phyloP scores from a whole-genome alignment of 805 yeast genomes.

The Metschnikowia drakensbergensis region DNA sequence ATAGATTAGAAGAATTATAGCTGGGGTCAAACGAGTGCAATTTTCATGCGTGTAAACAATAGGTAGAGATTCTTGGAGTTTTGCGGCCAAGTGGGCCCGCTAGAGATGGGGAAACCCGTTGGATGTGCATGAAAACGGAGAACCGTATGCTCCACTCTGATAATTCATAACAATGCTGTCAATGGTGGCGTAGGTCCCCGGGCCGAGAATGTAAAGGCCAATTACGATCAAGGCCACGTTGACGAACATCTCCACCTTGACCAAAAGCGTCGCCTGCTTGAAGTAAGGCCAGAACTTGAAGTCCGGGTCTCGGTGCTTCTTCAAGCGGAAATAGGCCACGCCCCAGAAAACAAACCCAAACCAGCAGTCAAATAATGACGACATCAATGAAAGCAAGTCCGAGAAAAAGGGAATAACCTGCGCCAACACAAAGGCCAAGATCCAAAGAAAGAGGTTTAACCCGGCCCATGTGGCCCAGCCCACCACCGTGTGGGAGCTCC shows the following conservation, averaged over 20 bases:
- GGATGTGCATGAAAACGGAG: slow-evolving; percentile 48
- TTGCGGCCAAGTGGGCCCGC: too few species aligned
- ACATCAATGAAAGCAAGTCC: slow-evolving; percentile 54
- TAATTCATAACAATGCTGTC: slow-evolving; percentile 53
- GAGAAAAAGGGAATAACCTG: slow-evolving; percentile 64
- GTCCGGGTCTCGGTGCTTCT: slow-evolving; percentile 19
- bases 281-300: slow-evolving; percentile 24
- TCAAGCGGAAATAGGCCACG: slow-evolving; percentile 49
- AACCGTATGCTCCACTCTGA: slow-evolving; percentile 46
- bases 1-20: background rate
- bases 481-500: slow-evolving; percentile 42
- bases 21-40: too few species aligned
- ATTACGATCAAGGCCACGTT: slow-evolving; percentile 38
- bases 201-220: slow-evolving; percentile 56
- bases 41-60: too few species aligned
- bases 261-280: slow-evolving; percentile 23
- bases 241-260: slow-evolving; percentile 35
- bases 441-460: slow-evolving; percentile 44
- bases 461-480: slow-evolving; percentile 55
- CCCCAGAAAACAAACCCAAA: slow-evolving; percentile 65
- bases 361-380: slow-evolving; percentile 62
- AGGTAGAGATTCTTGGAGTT: too few species aligned
- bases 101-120: slow-evolving; percentile 22
- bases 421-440: slow-evolving; percentile 53
- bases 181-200: slow-evolving; percentile 54